Conservation (phyloP, 1,139 yeast genomes). For the Lodderomyces theae region DNA sequence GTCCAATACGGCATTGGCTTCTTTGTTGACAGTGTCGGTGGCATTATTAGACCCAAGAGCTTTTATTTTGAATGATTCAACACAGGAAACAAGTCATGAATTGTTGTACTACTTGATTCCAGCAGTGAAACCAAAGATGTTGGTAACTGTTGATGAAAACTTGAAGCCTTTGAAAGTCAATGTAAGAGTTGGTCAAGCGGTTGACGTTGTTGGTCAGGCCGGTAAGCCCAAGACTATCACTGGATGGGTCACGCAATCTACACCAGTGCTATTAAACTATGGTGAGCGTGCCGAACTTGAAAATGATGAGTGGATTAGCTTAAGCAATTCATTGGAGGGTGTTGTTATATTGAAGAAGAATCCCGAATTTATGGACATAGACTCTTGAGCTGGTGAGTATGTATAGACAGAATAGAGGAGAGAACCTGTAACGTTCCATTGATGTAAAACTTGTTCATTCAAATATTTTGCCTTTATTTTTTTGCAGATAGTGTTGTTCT, state of each 20-base stretch:
- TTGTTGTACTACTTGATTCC: constrained; percentile 84
- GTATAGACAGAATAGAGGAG: not conserved
- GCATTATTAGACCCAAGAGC: constrained; percentile 82
- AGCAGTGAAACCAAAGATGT: constrained; percentile 89
- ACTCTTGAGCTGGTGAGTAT: constrained; percentile 20
- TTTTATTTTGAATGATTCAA: constrained; percentile 52
- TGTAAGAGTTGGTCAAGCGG: constrained; percentile 98
- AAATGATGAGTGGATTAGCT: constrained; percentile 85
- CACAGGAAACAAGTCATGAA: constrained; percentile 63
- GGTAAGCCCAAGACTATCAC: constrained; percentile 98
- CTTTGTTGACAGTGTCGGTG: constrained; percentile 80
- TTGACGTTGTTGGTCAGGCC: constrained; percentile 97
- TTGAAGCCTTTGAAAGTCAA: constrained; percentile 87
- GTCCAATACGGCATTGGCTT: constrained; percentile 87
- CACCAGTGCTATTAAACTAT: constrained; percentile 88
- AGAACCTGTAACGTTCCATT: too few relatives aligned
- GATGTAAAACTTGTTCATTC: too few relatives aligned
- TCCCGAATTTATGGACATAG: constrained; percentile 79
- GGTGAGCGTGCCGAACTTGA: constrained; percentile 98
- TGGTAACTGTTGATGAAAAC: constrained; percentile 87
- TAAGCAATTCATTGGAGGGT: constrained; percentile 85
- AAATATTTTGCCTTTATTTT: too few relatives aligned
- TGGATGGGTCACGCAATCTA: constrained; percentile 98
- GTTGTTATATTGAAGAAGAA: constrained; percentile 89
- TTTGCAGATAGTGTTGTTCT: too few relatives aligned